Evolutionary conservation across 805 yeast species (phyloP), one percentile per base, ranked within the genome.

Genomic region (Myxozyma kluyveri): DNA sequence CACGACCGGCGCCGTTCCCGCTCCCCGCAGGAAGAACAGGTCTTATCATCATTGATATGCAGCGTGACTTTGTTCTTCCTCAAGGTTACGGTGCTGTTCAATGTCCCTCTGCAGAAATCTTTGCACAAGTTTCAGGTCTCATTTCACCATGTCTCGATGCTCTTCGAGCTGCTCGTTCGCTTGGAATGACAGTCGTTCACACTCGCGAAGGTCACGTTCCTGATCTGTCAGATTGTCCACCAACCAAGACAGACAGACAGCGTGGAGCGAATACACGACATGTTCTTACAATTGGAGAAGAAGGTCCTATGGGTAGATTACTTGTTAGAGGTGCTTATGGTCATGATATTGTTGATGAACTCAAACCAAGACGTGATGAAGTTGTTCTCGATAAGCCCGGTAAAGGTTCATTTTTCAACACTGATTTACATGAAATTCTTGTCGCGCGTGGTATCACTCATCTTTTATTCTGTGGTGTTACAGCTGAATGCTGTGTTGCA

Each of bases 401-500:
- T 17, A 66, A 67, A 47, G 69, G 69, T 10, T 62, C 66, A 0
- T 67, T 67, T 47, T 66, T 64, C 51, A 66, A 67, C 55, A 67
- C 70, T 5, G 65, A 65, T 38, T 48, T 67, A 9, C 65, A 65
- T 33, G 65, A 63, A 49, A 45, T 59, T 6, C 56, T 67, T 18
- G 66, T 62, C 2, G 54, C 67, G 1, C 48, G 65, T 18, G 69
- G 69, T 2, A 47, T 67, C 7, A 65, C 69, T 4, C 68, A 65
- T 44, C 35, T 67, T 21, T 32, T 67, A 19, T 49, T 67, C 14
- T 54, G 64, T 29, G 70, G 70, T 6, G 69, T 67, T n/a, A 67
- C 70, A 9, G 65, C 70, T 1, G 70, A 67, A 52, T 66, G 69
- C 52, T 67, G 70, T 49, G 70, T 67, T 1, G 62, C 69, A 10